These are phyloP conservation scores for Stemphylium beticola DNA, from an alignment of 2,329 filamentous ascomycete species.

Conservation along the genomic window DNA sequence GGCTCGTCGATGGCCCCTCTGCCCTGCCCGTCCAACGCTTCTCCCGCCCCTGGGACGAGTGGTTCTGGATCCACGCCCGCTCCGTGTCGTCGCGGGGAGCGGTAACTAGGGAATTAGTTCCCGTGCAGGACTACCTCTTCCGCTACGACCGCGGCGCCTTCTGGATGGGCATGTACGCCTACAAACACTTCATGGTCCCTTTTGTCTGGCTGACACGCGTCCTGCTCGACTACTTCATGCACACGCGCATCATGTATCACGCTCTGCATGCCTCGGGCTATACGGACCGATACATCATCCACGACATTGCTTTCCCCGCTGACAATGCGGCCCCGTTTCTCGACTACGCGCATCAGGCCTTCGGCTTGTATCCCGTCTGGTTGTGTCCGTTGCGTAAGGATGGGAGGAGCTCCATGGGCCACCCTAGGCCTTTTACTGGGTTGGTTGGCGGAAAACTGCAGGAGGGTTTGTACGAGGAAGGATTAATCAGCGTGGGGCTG, in stretches of 20 bases:
- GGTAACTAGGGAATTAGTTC: slow-evolving; percentile 50
- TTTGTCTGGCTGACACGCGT: slow-evolving; percentile 65
- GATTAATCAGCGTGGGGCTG: slow-evolving; percentile 59
- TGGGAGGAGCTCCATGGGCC: slow-evolving; percentile 38
- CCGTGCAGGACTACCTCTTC: slow-evolving; percentile 63
- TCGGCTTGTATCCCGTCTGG: slow-evolving; percentile 64
- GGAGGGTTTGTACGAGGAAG: slow-evolving; percentile 18
- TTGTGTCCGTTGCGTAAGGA: slow-evolving; percentile 58
- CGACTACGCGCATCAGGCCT: slow-evolving; percentile 55
- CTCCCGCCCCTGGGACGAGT: slow-evolving; percentile 65
- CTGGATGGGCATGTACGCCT: slow-evolving; percentile 67
- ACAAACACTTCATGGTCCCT: slow-evolving; percentile 63
- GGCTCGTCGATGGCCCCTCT: slow-evolving; percentile 53
- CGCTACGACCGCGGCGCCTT: slow-evolving; percentile 69
- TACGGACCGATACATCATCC: slow-evolving; percentile 63
- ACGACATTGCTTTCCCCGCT: slow-evolving; percentile 67
- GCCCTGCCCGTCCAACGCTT: slow-evolving; percentile 53
- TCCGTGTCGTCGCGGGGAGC: slow-evolving; percentile 12
- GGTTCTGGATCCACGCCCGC: slow-evolving; percentile 73
- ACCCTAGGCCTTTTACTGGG: slow-evolving; percentile 23
- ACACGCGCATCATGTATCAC: slow-evolving; percentile 68
- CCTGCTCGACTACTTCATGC: slow-evolving; percentile 66
- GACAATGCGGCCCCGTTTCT: slow-evolving; percentile 59
- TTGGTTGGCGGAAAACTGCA: slow-evolving; percentile 6
- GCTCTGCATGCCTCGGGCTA: slow-evolving; percentile 65